Conservation (phyloP, 2,329 filamentous ascomycete species). For the Verticillium klebahnii region DNA sequence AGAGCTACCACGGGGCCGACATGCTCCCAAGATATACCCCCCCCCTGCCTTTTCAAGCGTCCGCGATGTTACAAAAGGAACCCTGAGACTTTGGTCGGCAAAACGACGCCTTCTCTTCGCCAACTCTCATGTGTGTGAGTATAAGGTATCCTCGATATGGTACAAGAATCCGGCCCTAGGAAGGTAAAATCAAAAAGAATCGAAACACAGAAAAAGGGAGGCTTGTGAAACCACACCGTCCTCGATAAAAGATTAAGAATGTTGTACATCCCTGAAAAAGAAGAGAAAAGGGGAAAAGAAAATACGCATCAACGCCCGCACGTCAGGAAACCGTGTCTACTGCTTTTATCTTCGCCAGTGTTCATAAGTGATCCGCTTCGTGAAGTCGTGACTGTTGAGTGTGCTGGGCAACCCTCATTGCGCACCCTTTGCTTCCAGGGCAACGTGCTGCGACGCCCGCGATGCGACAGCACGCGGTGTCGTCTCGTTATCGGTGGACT, state of each 20-base stretch:
- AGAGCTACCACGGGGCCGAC: not conserved
- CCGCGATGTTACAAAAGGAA: not conserved
- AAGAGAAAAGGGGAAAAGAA: constrained; percentile 1
- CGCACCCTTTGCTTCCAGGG: not conserved
- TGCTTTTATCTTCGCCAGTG: not conserved
- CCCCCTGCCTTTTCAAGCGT: not conserved
- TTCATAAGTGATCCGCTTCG: constrained; percentile 5
- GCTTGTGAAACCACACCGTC: not conserved
- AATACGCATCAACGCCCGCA: not conserved
- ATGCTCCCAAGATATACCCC: not conserved
- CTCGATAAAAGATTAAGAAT: not conserved
- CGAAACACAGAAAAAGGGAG: not conserved
- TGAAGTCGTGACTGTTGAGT: constrained; percentile 6
- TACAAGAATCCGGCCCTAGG: not conserved
- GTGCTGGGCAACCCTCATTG: not conserved
- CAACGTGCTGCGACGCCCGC: constrained; percentile 1
- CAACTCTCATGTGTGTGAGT: not conserved
- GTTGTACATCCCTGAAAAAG: not conserved
- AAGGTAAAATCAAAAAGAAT: not conserved
- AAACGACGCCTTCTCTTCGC: not conserved
- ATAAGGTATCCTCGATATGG: not conserved
- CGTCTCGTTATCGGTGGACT: constrained; percentile 4
- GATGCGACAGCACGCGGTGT: constrained; percentile 1
- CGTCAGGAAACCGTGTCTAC: not conserved
- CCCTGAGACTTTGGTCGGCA: not conserved